Percentiles rank a stretch among this genome's conserved stretches.
phyloP scores from a whole-genome alignment of 257 asterid species.

The Thymus quinquecostatus region DNA sequence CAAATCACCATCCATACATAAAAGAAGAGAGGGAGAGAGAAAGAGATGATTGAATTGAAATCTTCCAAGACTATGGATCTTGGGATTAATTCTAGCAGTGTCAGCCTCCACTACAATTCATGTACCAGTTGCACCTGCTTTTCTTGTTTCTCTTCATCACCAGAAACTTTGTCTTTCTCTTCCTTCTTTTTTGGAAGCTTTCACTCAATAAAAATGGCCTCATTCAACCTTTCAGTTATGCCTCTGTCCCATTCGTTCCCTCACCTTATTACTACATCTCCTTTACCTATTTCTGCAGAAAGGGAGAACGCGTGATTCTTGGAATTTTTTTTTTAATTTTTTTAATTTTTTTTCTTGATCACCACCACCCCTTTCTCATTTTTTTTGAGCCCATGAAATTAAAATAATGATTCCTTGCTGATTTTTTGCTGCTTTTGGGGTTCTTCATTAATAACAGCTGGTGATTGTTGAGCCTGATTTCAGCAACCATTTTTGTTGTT shows the following conservation, averaged over 20 bases:
- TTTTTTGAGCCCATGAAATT: neutral
- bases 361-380: neutral
- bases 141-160: conserved; percentile 41
- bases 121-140: conserved; percentile 37
- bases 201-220: conserved; percentile 49
- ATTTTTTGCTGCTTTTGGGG: conserved; percentile 41
- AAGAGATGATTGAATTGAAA: neutral
- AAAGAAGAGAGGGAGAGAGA: too few relatives aligned
- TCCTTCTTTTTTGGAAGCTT: conserved; percentile 49
- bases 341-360: conserved; percentile 3
- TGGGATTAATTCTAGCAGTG: conserved; percentile 33
- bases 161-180: conserved; percentile 50
- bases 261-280: conserved; percentile 5
- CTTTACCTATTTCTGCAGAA: conserved; percentile 26
- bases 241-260: conserved; percentile 38
- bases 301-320: conserved; percentile 43
- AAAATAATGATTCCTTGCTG: conserved; percentile 15
- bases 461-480: conserved; percentile 33
- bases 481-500: conserved; percentile 46
- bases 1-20: too few relatives aligned
- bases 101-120: conserved; percentile 53
- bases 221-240: conserved; percentile 36
- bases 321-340: neutral
- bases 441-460: conserved; percentile 29
- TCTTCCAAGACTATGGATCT: conserved; percentile 32